A percentile compares a stretch with the other conserved stretches of the same genome.
Evolutionary conservation across 345 rosid species (phyloP).

Genomic region (Salix koriyanagi): DNA sequence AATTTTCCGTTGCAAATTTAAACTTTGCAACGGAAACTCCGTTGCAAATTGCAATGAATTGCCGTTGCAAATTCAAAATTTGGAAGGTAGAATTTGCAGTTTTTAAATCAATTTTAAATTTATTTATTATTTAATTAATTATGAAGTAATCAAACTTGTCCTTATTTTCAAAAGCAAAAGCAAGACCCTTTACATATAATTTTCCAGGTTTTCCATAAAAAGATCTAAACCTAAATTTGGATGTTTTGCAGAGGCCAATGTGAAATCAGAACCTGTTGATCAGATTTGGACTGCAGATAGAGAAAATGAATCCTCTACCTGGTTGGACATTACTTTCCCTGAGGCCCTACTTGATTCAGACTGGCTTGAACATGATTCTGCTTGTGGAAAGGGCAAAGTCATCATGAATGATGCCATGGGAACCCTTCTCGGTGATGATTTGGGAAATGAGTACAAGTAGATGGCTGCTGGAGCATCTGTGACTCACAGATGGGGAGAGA

Average conservation of each 20-base stretch:
- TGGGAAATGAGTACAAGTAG: constrained; percentile 52
- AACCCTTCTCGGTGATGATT: constrained; percentile 68
- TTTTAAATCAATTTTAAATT: too few species aligned
- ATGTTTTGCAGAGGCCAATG: constrained; percentile 33
- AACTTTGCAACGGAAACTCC: too few species aligned
- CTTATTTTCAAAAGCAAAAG: not conserved
- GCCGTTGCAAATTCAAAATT: too few species aligned
- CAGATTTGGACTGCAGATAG: constrained; percentile 34
- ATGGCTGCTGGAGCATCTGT: constrained; percentile 43
- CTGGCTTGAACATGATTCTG: constrained; percentile 65
- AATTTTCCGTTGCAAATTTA: too few species aligned
- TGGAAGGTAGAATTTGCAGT: too few species aligned
- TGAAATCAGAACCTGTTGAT: constrained; percentile 42
- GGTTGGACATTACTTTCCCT: constrained; percentile 40
- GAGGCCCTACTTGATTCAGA: constrained; percentile 68
- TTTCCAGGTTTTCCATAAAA: not conserved
- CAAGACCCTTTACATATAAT: not conserved
- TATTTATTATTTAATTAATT: too few species aligned
- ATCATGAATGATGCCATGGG: constrained; percentile 58
- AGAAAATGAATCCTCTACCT: constrained; percentile 28
- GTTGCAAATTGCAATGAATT: too few species aligned
- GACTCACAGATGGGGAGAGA: constrained; percentile 49
- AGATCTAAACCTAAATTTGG: constrained; percentile 1
- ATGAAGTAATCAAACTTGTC: not conserved
- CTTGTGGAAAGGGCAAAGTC: constrained; percentile 47